Evolutionary conservation across 176 grass and related monocot species (phyloP).

Genomic region (Phoenix dactylifera): DNA sequence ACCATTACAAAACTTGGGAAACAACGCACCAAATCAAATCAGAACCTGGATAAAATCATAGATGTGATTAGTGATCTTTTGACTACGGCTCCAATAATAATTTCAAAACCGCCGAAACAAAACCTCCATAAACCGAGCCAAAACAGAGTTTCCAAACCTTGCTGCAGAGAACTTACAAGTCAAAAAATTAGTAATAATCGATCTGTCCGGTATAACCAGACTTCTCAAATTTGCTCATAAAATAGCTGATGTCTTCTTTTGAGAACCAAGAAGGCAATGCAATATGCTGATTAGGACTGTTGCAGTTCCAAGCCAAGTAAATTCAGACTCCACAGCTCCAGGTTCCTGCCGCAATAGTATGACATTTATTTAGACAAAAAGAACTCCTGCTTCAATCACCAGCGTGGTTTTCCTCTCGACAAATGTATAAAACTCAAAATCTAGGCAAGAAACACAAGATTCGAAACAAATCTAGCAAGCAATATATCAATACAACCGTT

Average conservation of each 20-base stretch:
- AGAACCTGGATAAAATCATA: conserved; percentile 9
- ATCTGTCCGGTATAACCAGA: conserved; percentile 22
- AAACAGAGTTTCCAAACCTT: no score
- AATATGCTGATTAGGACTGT: conserved; percentile 23
- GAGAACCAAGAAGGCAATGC: conserved; percentile 49
- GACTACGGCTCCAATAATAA: no score
- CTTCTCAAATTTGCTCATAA: conserved; percentile 42
- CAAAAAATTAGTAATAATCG: conserved; percentile 32
- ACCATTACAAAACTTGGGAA: no score
- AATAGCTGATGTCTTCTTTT: conserved; percentile 59
- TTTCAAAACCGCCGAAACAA: no score
- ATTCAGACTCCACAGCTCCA: conserved; percentile 39
- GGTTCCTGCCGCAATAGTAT: conserved; percentile 27
- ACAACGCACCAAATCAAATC: no score
- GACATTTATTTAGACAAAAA: background rate
- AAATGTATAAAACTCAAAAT: no score
- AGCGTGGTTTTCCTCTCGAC: no score
- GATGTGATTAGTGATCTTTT: background rate
- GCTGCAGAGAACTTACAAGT: conserved; percentile 16
- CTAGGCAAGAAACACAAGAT: no score
- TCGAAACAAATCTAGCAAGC: no score
- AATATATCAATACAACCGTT: no score
- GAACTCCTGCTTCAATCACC: no score
- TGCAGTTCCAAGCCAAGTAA: conserved; percentile 31
- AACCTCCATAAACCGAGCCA: no score